Evolutionary conservation across 1,284 basidiomycete species (phyloP).

Genomic region (Cutaneotrichosporon cyanovorans): DNA sequence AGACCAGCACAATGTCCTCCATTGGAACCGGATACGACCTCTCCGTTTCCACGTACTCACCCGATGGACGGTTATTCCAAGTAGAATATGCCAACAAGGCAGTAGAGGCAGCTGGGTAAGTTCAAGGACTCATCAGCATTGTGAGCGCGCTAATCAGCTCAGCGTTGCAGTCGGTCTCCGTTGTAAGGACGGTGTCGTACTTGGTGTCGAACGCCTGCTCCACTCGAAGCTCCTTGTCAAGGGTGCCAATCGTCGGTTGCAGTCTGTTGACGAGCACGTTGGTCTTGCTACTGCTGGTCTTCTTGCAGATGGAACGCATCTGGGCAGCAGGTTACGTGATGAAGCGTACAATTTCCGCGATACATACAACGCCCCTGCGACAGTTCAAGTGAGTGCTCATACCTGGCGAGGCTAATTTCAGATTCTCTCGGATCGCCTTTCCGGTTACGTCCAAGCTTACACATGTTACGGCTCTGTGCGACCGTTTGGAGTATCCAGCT

Average conservation of each 20-base stretch:
- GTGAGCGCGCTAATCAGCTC: conserved; percentile 7
- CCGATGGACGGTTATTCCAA: conserved; percentile 97
- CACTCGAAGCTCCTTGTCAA: conserved; percentile 95
- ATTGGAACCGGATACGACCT: conserved; percentile 98
- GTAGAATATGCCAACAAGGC: conserved; percentile 98
- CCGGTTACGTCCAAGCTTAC: conserved; percentile 87
- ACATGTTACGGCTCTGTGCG: conserved; percentile 97
- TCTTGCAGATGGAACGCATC: conserved; percentile 84
- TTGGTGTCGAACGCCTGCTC: conserved; percentile 96
- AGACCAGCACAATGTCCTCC: conserved; percentile 64
- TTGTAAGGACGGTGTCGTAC: conserved; percentile 85
- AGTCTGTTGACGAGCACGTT: conserved; percentile 85
- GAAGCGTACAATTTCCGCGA: conserved; percentile 75
- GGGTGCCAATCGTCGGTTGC: conserved; percentile 85
- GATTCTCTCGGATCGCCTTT: conserved; percentile 67
- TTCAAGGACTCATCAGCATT: too few relatives aligned
- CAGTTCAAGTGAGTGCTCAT: conserved; percentile 61
- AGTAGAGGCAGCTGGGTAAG: conserved; percentile 91
- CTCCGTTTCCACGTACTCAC: conserved; percentile 95
- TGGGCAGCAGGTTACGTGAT: conserved; percentile 75
- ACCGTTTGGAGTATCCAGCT: conserved; percentile 90
- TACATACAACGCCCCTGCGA: conserved; percentile 65
- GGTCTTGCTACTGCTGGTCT: conserved; percentile 90
- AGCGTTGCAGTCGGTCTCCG: conserved; percentile 86
- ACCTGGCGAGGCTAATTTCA: neutral